A percentile compares a stretch with the other conserved stretches of the same genome.
Evolutionary conservation across 208 protist genomes (phyloP).

Genomic region (Trypanosomatidae sp.): DNA sequence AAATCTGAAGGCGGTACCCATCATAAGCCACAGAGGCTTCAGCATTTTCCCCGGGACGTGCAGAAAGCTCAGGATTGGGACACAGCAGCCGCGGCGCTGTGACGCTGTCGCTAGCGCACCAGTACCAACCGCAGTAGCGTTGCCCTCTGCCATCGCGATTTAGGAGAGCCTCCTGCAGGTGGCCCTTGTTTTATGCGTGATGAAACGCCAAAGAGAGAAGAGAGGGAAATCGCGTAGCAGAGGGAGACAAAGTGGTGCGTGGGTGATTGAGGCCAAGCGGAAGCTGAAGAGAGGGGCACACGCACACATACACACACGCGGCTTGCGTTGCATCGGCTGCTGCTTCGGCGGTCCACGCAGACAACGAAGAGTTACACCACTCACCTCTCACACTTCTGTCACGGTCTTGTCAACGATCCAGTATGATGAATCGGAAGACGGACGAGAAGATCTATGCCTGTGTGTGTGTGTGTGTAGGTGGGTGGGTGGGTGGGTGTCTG

Average conservation of each 20-base stretch:
- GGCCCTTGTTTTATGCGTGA: too few relatives aligned
- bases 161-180: neutral
- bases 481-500: too few relatives aligned
- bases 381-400: neutral
- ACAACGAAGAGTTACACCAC: neutral
- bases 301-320: too few relatives aligned
- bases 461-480: too few relatives aligned
- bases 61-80: constrained; percentile 77
- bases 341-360: neutral
- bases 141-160: constrained; percentile 1
- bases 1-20: constrained; percentile 72
- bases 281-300: neutral
- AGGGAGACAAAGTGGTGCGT: neutral
- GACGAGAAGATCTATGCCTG: neutral
- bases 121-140: neutral
- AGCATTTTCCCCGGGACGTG: constrained; percentile 85
- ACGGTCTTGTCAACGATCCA: neutral
- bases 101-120: neutral
- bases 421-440: neutral
- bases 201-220: neutral
- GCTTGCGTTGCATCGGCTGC: neutral
- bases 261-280: neutral
- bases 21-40: constrained; percentile 82
- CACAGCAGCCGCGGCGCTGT: constrained; percentile 23
- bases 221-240: neutral